Evolutionary conservation across 805 yeast species (phyloP).

Genomic region (Candida easanensis): DNA sequence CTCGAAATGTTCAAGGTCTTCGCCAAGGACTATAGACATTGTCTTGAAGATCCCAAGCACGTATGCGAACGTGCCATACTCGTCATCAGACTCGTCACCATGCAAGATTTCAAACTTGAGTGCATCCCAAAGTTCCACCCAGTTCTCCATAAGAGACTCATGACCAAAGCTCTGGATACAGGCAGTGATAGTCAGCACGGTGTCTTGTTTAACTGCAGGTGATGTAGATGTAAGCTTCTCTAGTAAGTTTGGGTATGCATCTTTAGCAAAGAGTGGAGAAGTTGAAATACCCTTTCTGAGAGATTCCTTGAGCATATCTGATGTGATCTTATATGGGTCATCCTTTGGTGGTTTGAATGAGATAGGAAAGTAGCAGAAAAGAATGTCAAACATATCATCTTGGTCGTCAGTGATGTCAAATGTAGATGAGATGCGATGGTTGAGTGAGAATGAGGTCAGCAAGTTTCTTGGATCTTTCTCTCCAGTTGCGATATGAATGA

Average conservation of each 20-base stretch:
- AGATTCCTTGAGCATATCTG: conserved; percentile 61
- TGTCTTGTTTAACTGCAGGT: conserved; percentile 69
- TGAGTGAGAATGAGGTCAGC: conserved; percentile 61
- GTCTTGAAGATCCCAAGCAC: conserved; percentile 44
- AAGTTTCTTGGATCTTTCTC: conserved; percentile 95
- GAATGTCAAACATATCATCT: conserved; percentile 78
- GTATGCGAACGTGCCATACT: conserved; percentile 39
- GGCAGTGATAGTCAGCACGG: conserved; percentile 55
- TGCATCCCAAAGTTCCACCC: conserved; percentile 83
- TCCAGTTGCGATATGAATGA: conserved; percentile 69
- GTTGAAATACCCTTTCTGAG: conserved; percentile 64
- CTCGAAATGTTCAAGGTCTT: conserved; percentile 32
- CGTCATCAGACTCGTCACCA: conserved; percentile 52
- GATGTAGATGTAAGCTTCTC: conserved; percentile 80
- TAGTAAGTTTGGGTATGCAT: conserved; percentile 70
- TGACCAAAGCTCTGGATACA: conserved; percentile 54
- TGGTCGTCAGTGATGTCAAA: conserved; percentile 43
- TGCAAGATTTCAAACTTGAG: conserved; percentile 87
- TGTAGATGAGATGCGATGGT: conserved; percentile 52
- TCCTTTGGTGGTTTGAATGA: conserved; percentile 90
- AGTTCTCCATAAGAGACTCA: conserved; percentile 50
- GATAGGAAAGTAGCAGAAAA: conserved; percentile 95
- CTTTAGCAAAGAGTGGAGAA: conserved; percentile 61
- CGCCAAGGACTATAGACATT: conserved; percentile 38
- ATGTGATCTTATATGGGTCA: conserved; percentile 81